Evolutionary conservation across 1,284 basidiomycete species (phyloP), one percentile per base, ranked within the genome.

Genomic region (Apiotrichum veenhuisii): DNA sequence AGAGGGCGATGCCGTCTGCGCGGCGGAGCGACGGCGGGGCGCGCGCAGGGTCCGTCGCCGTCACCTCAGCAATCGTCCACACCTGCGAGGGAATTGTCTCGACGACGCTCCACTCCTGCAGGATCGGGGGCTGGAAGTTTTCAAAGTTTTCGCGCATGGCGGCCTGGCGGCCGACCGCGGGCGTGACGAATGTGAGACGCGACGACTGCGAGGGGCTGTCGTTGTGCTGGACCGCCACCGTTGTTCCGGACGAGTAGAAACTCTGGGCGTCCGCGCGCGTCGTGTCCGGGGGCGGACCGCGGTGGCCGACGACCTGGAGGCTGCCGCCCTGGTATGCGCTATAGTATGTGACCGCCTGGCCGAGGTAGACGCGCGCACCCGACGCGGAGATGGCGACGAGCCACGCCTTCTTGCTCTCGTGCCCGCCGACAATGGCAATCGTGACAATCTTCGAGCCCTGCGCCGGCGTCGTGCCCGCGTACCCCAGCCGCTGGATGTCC

Each of bases 321-420:
- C 51, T 41, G 9, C 37, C 46, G 12, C 48, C 43, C 15, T 50
- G 50, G 49, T 55, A 59, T 26, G 15, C 17, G 11, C 25, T 2
- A 20, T 34, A 48, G 46, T 36, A 48, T 15, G 40, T 23, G 23
- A 15, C 33, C 4, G 48, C 52, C 2, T 52, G 40, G 4, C 60
- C 60, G 45, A 62, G 54, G 42, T 62, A 62, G 25, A 50, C 30
- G 25, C 60, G 57, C 3, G 60, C 51, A 67, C 74, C 75, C 56
- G 86, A 91, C 20, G 81, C 80, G 20, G 91, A 89, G 50, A 93
- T 79, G 1, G 88, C 91, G 50, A 95, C 80, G 14, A 96, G 80
- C 58, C 90, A 87, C 15, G 86, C 78, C 26, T 84, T 78, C 20
- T 67, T 65, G 52, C 74, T 77, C 61, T 80, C 79, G 47, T 72